Evolutionary conservation across 140 eudicot species (phyloP).

Genomic region (Bidens hawaiensis): DNA sequence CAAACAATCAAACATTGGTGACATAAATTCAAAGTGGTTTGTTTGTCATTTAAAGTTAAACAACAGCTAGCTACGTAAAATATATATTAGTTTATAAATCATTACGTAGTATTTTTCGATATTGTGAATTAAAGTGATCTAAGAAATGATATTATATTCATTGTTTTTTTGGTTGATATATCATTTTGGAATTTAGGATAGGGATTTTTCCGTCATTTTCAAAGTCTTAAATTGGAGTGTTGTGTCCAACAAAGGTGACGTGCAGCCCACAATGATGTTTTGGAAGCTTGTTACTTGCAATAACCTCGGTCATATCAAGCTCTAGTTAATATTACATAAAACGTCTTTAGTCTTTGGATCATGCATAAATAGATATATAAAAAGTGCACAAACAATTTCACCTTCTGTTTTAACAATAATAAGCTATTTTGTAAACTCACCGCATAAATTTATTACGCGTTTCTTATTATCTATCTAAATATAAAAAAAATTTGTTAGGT

Average conservation of each 20-base stretch:
- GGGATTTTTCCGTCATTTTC: slow-evolving; percentile 9
- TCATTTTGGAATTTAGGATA: neutral
- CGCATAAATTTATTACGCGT: too few relatives aligned
- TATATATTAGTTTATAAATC: neutral
- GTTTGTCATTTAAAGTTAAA: neutral
- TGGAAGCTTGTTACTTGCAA: slow-evolving; percentile 28
- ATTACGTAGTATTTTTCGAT: neutral
- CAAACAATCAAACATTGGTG: neutral
- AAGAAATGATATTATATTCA: neutral
- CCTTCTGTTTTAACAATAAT: too few relatives aligned
- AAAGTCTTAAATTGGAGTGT: slow-evolving; percentile 8
- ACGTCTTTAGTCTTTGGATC: neutral
- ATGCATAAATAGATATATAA: neutral
- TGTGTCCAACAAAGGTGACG: slow-evolving; percentile 30
- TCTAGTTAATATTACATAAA: neutral
- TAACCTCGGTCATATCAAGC: neutral
- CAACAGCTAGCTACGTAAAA: neutral
- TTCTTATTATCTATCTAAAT: too few relatives aligned
- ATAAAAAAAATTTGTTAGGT: too few relatives aligned
- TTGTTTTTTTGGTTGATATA: neutral
- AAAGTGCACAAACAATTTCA: too few relatives aligned
- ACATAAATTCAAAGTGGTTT: neutral
- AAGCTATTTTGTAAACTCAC: too few relatives aligned
- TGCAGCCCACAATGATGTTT: slow-evolving; percentile 31
- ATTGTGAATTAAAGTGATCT: neutral